A percentile compares a stretch with the other conserved stretches of the same genome.
Evolutionary conservation across 2,329 filamentous ascomycete species (phyloP).

Genomic region (Neofusicoccum ribis): DNA sequence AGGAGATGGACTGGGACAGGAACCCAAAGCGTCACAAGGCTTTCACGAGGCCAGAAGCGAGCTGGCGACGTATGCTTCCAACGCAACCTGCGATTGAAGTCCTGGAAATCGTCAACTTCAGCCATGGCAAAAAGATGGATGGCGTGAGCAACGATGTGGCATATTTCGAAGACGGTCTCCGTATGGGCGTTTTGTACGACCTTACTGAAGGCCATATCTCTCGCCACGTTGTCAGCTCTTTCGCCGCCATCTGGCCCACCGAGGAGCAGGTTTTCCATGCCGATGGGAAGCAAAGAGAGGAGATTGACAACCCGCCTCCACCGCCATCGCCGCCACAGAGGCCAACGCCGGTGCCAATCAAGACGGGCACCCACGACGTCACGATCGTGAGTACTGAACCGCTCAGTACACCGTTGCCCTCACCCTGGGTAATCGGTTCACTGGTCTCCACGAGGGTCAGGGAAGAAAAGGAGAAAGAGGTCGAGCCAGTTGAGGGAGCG

Average conservation of each 20-base stretch:
- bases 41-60: conserved; percentile 30
- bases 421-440: conserved; percentile 1
- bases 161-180: not conserved
- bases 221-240: not conserved
- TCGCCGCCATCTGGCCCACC: not conserved
- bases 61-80: conserved; percentile 37
- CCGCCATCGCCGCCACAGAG: not conserved
- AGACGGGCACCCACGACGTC: not conserved
- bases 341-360: not conserved
- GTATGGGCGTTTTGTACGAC: conserved; percentile 3
- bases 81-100: conserved; percentile 27
- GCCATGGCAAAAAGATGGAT: conserved; percentile 6
- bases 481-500: not conserved
- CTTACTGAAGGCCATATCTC: conserved; percentile 1
- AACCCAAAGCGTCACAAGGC: conserved; percentile 24
- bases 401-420: not conserved
- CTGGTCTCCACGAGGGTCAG: conserved; percentile 4
- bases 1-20: conserved; percentile 16
- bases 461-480: not conserved
- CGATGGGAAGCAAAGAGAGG: not conserved
- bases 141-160: conserved; percentile 10
- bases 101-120: conserved; percentile 13
- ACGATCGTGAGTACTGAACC: not conserved
- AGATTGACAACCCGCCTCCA: not conserved
- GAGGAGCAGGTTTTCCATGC: not conserved